Evolutionary conservation across 2,329 filamentous ascomycete species (phyloP), one percentile per base, ranked within the genome.

Genomic region (Pseudogymnoascus sp.): DNA sequence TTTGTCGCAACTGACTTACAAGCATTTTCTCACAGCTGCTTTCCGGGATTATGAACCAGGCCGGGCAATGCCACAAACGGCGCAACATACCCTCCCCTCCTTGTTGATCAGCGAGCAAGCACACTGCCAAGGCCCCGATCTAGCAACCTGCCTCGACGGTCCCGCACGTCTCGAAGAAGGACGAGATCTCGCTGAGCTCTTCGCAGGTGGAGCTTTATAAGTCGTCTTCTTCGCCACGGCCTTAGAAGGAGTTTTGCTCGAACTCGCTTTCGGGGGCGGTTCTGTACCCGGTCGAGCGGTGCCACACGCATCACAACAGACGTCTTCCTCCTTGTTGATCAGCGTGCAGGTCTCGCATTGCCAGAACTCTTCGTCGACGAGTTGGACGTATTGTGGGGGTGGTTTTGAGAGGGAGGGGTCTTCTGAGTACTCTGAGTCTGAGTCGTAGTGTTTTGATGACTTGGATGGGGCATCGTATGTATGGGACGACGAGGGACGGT

Each of bases 311-410:
- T 84, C 84, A 71, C 85, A 88, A 50, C 79, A 78, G 10, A 86
- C 78, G 67, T 80, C 84, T 25, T 79, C 78, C n/a, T 81, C 69
- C 1, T 83, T 81, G 65, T 88, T 88, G 64, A 83, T 78, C 38
- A 86, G 79, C 0, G 85, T 88, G 73, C 85, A 88, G 64, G 81
- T 77, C 10, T 80, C 76, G 69, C 85, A 88, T 23, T 78, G 77
- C 85, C 85, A 88, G 44, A 56, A 56, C 33, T 44, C 59, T 16
- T 44, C 59, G 79, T 75, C 62, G 76, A 70, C 12, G 44, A 66
- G 66, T 14, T 73, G 71, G 50, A 75, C 73, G 38, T 33, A 71
- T 70, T 31, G 70, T 68, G 60, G 75, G 69, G 62, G 70, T 56
- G 42, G 63, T 37, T 59, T 44, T 7, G 35, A 59, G 37, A 37